Evolutionary conservation across 306 rosid species (phyloP).

Genomic region (Hippophae tibetana): DNA sequence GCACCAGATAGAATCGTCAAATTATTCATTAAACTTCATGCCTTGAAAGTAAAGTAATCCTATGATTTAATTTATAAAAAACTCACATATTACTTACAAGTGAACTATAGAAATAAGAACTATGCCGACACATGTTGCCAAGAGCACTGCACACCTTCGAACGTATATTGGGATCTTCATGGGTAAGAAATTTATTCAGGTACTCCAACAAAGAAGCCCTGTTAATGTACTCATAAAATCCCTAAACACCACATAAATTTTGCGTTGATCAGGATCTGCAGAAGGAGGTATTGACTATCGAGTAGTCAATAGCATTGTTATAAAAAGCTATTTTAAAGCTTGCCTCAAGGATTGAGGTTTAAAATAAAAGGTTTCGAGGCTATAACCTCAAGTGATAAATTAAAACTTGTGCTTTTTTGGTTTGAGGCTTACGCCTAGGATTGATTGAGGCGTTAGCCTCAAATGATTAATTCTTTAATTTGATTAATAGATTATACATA

Average conservation of each 20-base stretch:
- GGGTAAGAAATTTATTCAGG: slow-evolving; percentile 62
- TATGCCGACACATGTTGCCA: slow-evolving; percentile 97
- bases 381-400: no score
- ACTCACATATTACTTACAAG: slow-evolving; percentile 39
- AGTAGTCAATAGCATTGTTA: no score
- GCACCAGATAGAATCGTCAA: neutral
- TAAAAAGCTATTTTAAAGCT: no score
- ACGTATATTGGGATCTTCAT: slow-evolving; percentile 83
- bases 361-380: no score
- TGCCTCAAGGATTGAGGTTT: no score
- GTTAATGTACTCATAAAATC: slow-evolving; percentile 66
- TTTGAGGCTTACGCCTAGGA: no score
- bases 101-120: slow-evolving; percentile 59
- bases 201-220: slow-evolving; percentile 77
- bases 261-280: neutral
- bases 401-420: no score
- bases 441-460: no score
- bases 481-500: no score
- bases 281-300: neutral
- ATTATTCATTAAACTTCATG: neutral
- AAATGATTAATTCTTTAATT: no score
- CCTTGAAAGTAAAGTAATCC: neutral
- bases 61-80: slow-evolving; percentile 1
- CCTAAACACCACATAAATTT: slow-evolving; percentile 36
- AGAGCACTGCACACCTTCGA: slow-evolving; percentile 95